Conservation (phyloP, 768 basidiomycete species). For the Tulasnella sp. region DNA sequence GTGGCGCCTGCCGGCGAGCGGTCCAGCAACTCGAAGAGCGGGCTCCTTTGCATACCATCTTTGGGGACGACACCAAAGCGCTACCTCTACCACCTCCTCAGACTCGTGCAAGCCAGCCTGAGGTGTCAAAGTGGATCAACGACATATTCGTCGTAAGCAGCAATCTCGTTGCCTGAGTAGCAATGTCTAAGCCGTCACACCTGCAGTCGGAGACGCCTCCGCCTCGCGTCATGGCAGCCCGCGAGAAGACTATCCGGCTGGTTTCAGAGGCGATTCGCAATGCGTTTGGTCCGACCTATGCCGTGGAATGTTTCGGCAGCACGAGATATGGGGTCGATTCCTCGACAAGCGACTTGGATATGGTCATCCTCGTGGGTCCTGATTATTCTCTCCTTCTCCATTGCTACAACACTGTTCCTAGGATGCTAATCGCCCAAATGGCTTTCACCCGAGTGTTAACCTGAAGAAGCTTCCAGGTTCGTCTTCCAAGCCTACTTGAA, state of each 20-base stretch:
- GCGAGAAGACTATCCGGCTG: not conserved
- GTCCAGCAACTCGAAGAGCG: not conserved
- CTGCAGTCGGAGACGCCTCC: slow-evolving; percentile 4
- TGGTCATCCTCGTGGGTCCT: slow-evolving; percentile 38
- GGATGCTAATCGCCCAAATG: slow-evolving; percentile 27
- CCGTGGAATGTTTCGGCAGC: slow-evolving; percentile 39
- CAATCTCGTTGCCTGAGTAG: not conserved
- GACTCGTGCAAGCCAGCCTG: not conserved
- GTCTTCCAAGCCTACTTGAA: slow-evolving; percentile 2
- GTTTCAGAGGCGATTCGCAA: not conserved
- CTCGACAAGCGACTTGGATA: slow-evolving; percentile 37
- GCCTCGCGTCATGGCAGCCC: not conserved
- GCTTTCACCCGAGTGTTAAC: slow-evolving; percentile 24
- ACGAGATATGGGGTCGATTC: slow-evolving; percentile 36
- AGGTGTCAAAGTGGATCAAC: not conserved
- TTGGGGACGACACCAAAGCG: not conserved
- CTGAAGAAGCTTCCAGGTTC: slow-evolving; percentile 26
- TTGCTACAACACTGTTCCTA: slow-evolving; percentile 17
- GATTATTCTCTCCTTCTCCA: not conserved
- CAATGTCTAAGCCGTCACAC: not conserved
- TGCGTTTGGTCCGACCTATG: not conserved
- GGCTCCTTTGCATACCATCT: slow-evolving; percentile 4
- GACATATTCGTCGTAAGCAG: not conserved
- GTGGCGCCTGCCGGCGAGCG: not conserved
- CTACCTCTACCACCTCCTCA: not conserved